Evolutionary conservation across 352 stramenopile genomes (phyloP).

Genomic region (Phytophthora tubulina): DNA sequence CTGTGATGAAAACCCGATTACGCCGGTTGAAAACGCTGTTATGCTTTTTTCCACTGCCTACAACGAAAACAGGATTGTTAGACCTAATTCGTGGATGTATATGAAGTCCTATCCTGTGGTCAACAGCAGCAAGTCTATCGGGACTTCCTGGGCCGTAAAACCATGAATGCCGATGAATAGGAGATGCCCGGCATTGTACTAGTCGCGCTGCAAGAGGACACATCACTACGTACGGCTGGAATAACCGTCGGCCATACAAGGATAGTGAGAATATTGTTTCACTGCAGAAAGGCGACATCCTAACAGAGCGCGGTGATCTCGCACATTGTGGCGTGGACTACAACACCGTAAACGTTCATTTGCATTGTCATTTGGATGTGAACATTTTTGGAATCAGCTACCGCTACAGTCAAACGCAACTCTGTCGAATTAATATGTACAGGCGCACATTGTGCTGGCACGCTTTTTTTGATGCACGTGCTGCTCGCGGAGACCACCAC

Average conservation of each 20-base stretch:
- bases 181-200: not conserved
- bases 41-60: too few species aligned
- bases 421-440: not conserved
- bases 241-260: not conserved
- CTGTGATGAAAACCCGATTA: not conserved
- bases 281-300: not conserved
- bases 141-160: not conserved
- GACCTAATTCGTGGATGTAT: too few species aligned
- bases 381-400: not conserved
- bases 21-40: too few species aligned
- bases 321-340: not conserved
- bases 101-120: too few species aligned
- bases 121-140: not conserved
- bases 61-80: too few species aligned
- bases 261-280: not conserved
- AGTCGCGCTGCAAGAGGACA: not conserved
- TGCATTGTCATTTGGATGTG: not conserved
- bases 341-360: not conserved
- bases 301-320: not conserved
- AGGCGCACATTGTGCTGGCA: not conserved
- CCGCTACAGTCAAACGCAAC: not conserved
- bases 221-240: not conserved
- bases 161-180: not conserved
- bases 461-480: not conserved
- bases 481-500: not conserved